Evolutionary conservation across 2,329 filamentous ascomycete genomes (phyloP), one percentile per base, ranked within the genome.

Genomic region (Fusarium algeriense): DNA sequence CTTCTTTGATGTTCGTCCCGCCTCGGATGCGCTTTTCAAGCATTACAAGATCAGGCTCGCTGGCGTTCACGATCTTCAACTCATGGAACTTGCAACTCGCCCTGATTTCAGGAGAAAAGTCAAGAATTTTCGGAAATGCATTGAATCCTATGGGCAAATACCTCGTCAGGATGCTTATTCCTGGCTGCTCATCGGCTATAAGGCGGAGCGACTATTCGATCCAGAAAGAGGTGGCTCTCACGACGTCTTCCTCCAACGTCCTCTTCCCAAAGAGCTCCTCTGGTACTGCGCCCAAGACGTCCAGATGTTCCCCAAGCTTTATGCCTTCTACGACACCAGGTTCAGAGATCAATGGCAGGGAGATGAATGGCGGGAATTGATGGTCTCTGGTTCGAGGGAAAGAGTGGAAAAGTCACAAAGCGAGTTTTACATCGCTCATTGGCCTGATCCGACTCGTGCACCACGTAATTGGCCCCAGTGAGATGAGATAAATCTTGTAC

Each of bases 21-120:
- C 34, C 13, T 62, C 43, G 1, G n/a, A 62, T 7, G 57, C 32
- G n/a, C 37, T 62, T 2, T 48, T 43, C 6, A n/a, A 7, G 2
- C 28, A 48, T 3, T 49, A 19, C 6, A 10, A 17, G 14, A 38
- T 63, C 1, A 7, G 5, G 6, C 38, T 52, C 4, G 38, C 34
- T 17, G 54, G 55, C 1, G 32, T 45, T 14, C 60, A 60, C 9
- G 60, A 63, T 32, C 38, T 63, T 20, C 55, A 63, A 17, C 60
- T 60, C 2, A 60, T 60, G 45, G 45, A 52, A 15, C 26, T 64
- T 3, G 35, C 40, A 20, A 26, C 46, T 0, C 23, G 60, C 11
- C 23, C 23, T 23, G 23, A 23, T 23, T 23, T 23, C 23, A 23
- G 23, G 23, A 23, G 23, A 23, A 23, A 23, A 23, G 23, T 23